Evolutionary conservation across 352 stramenopile genomes (phyloP).

Genomic region (Globisporangium recalcitrans): DNA sequence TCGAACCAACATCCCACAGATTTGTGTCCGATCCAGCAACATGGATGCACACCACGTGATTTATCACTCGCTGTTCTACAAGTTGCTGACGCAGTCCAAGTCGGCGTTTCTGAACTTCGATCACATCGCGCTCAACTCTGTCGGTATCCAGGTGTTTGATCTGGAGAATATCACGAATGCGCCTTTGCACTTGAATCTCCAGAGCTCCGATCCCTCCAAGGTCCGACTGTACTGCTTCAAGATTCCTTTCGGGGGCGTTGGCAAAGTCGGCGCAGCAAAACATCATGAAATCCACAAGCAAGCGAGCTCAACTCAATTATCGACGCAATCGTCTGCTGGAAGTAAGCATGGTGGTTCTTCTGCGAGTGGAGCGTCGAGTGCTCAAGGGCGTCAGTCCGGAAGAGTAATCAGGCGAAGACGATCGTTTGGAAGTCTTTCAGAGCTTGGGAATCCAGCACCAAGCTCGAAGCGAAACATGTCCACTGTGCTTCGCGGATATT

Average conservation of each 20-base stretch:
- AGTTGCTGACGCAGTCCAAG: constrained; percentile 76
- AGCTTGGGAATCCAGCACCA: constrained; percentile 35
- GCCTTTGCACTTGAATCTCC: constrained; percentile 68
- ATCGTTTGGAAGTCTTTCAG: constrained; percentile 68
- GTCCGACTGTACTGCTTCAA: constrained; percentile 75
- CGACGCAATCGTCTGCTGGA: constrained; percentile 1
- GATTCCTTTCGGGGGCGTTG: constrained; percentile 29
- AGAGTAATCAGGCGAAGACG: constrained; percentile 57
- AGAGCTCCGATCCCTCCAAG: constrained; percentile 66
- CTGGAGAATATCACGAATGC: constrained; percentile 87
- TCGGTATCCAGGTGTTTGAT: constrained; percentile 85
- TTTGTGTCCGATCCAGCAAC: constrained; percentile 87
- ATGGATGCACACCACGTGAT: constrained; percentile 90
- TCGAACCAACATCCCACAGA: constrained; percentile 78
- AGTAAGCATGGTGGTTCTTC: constrained; percentile 12
- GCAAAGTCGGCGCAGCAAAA: constrained; percentile 19
- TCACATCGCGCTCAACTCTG: constrained; percentile 77
- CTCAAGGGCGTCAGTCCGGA: constrained; percentile 15
- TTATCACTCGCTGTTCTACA: constrained; percentile 90
- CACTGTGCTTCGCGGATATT: constrained; percentile 43
- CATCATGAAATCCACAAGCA: constrained; percentile 14
- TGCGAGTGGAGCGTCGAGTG: constrained; percentile 2
- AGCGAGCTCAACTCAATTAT: constrained; percentile 2
- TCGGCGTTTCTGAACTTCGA: constrained; percentile 88
- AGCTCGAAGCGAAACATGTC: constrained; percentile 37